Evolutionary conservation across 345 rosid genomes (phyloP), one percentile per base, ranked within the genome.

Genomic region (Melastoma malabathricum): DNA sequence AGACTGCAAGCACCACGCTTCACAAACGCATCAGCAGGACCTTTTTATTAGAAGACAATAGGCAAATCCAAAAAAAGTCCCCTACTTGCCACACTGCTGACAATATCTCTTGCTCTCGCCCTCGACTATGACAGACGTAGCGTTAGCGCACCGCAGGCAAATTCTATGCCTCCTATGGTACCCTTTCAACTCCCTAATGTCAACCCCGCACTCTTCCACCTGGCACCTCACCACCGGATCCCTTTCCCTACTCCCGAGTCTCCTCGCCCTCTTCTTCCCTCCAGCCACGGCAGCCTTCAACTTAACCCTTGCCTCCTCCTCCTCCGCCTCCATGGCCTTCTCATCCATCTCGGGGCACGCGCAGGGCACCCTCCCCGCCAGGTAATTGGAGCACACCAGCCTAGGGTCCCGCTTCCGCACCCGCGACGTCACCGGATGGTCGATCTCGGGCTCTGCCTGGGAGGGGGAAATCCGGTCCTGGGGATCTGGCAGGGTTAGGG

Each of bases 41-140:
- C 38, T 29, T 29, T 4, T n/a, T n/a, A n/a, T n/a, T n/a, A 29
- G 38, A 29, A 29, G 9, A 2, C 38, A 4, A 29, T 29, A 2
- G 9, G 38, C 5, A 29, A 29, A 19, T 8, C 16, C 39, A 55
- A 44, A 41, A 4, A 3, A 41, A 41, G 2, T 47, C 12, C 45
- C 76, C 54, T 66, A 92, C 98, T 92, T 92, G 75, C 95, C 97
- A 65, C 98, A 92, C 90, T 92, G 98, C 63, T 92, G 98, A 55
- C 98, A 92, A 66, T 92, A 92, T 81, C 98, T 77, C 78, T 79
- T 92, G 49, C 57, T 64, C 43, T 76, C 81, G 18, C 90, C 89
- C 1, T 84, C 86, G 43, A 92, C 67, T 46, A 72, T 46, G 48
- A 88, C 95, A 39, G 68, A 27, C 17, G 63, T 59, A 0, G 97